Evolutionary conservation across 371 early-diverging fungal species (phyloP), one percentile per base, ranked within the genome.

Genomic region (Coemansia sp.): DNA sequence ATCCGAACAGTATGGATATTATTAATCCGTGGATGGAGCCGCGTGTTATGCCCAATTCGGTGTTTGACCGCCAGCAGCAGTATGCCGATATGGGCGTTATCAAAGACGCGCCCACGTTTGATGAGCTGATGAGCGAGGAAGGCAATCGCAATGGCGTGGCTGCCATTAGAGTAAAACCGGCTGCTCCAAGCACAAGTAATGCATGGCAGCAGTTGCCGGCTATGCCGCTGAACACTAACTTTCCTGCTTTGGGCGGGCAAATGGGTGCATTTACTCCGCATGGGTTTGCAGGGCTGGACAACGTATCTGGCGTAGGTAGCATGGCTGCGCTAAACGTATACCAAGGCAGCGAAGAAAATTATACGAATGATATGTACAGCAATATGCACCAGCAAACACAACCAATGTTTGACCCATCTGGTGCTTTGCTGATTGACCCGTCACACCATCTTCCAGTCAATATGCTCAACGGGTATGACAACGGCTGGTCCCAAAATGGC

Each of bases 1-100:
- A 52, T 21, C 21, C 63, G 1, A 40, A 46, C 36, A 58, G 19
- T 23, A 17, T 44, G 8, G 32, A 63, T 11, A 4, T 67, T 4
- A 21, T 67, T 0, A 61, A 61, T 29, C 68, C 70, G 0, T 70
- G 70, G 70, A 32, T 39, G 17, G 70, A 70, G 41, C 70, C 70
- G 1, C 67, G 67, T 0, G 28, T 67, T 15, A 67, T 67, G 67
- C 41, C 63, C n/a, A 54, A 21, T n/a, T 32, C 32, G 11, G 46
- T 64, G 13, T 67, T 63, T 17, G 17, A 32, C 17, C 32, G 29
- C 36, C 67, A 67, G 54, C 39, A 67, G 46, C 12, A 24, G 11
- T 67, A 63, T 12, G 63, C 63, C n/a, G 40, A 24, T 0, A 21
- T 12, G n/a, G 28, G 17, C 2, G 11, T 17, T 17, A 40, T 63